Base-by-base conservation (phyloP, 257 asterid genomes). In the Apocynum venetum region DNA sequence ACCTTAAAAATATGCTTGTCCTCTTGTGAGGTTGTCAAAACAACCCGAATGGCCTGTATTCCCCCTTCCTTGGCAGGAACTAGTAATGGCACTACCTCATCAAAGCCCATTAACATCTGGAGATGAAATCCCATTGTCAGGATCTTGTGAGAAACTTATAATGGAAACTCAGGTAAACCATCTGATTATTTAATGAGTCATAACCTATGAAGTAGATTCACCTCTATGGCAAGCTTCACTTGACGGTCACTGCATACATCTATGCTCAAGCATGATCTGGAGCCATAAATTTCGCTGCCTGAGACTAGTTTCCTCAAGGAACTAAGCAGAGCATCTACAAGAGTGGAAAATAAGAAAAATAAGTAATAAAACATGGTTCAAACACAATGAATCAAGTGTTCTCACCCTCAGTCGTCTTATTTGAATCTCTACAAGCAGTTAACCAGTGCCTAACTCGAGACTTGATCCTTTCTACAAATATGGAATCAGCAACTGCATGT, bases 201-300 rank as follows among this genome's bases (percentile, higher is more conserved):
- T 4, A 69, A 15, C 44, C 35, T 65, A 76, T 71, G 68, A 66
- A 69, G 77, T 69, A 74, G 72, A 73, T 83, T 83, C 78, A 93
- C 99, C 92, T 88, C 89, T 67, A 85, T 35, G 60, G 80, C 89
- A 77, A 95, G 96, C 72, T 82, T 88, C 80, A 90, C 96, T 87
- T 95, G 99, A 68, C 89, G 92, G 76, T 90, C 96, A 72, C 96
- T 93, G 89, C 94, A 91, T 72, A 93, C 84, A 71, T 88, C 94
- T 87, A 95, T 83, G 71, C 75, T 88, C 87, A 95, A 81, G 90
- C 93, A 90, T 51, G 97, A 92, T 82, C 98, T 89, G 70, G 94
- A 88, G 77, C 98, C 97, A 82, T 85, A 89, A 64, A 82, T 57
- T 82, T 90, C 96, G 83, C 73, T 77, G 84, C 93, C 96, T 10